Base-by-base conservation (phyloP, 2,329 filamentous ascomycete species). In the Neonectria hederae region DNA sequence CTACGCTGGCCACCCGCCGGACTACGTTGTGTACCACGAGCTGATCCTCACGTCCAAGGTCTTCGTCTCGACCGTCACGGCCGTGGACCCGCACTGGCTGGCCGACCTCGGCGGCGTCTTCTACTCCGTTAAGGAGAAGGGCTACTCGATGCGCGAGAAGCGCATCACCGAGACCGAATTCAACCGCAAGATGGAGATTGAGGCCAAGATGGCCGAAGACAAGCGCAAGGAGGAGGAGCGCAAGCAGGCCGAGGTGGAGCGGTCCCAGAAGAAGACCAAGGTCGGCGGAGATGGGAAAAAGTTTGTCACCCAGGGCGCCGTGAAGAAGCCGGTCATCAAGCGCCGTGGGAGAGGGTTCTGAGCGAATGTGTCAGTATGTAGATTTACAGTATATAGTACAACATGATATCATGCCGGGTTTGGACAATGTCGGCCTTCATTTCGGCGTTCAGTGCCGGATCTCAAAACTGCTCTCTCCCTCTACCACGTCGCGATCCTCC, bases 1-100 rank as follows among this genome's bases (percentile, higher is more conserved):
- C 0, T 98, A 97, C 76, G 96, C 96, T 1, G 96, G 96, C 4
- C 97, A 97, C 78, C 87, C 97, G 24, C 96, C 97, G 1, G 96
- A 99, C 76, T 98, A 98, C 75, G 93, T 99, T 56, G 90, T 99
- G 45, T 99, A 99, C 80, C 96, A 99, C 83, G 96, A 99, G 79
- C 87, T 99, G 63, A 97, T 99, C 72, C 88, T 99, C 65, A 99
- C 96, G 0, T 93, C 90, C 62, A 97, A 97, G 77, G 96, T 98
- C 77, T 99, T 98, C 82, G 97, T 99, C 89, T 97, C 93, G 3
- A 97, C 93, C 5, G 96, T 99, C 10, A 99, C 96, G 5, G 89
- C 93, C 1, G 96, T 99, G 1, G 96, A 99, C 77, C 95, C 96
- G 56, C 93, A 97, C 76, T 99, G 96, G 96, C 87, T 99, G 43